Evolutionary conservation across 139 green algal species (phyloP).

Genomic region (Spirogloea muscicola): DNA sequence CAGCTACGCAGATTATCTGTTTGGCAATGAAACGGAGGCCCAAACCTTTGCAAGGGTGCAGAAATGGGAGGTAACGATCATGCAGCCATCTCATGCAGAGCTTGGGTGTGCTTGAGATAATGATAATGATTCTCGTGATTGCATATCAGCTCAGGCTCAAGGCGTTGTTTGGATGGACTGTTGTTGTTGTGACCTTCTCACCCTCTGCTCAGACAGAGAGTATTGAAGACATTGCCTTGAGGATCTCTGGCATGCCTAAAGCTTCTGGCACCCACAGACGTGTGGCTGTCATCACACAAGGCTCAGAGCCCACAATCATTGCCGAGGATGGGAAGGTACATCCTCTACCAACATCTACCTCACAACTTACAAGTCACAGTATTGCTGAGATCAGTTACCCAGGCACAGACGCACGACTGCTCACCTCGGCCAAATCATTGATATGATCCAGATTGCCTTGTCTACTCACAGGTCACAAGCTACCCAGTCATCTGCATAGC

Average conservation of each 20-base stretch:
- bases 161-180: background rate
- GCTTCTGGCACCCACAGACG: constrained; percentile 67
- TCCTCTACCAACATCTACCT: background rate
- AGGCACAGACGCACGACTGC: background rate
- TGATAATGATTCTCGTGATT: too few species aligned
- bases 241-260: constrained; percentile 79
- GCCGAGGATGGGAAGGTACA: constrained; percentile 64
- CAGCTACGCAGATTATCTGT: constrained; percentile 86
- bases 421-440: background rate
- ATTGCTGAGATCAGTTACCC: background rate
- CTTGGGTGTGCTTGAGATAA: too few species aligned
- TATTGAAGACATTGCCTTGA: constrained; percentile 79
- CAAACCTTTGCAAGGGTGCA: constrained; percentile 83
- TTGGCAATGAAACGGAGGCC: constrained; percentile 97
- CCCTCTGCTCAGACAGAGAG: constrained; percentile 55
- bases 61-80: constrained; percentile 78
- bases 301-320: constrained; percentile 78
- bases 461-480: constrained; percentile 38
- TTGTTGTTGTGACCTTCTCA: constrained; percentile 1
- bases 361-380: background rate
- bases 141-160: too few species aligned
- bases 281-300: constrained; percentile 92
- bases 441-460: background rate
- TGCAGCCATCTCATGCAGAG: too few species aligned
- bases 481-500: constrained; percentile 67